phyloP scores from a whole-genome alignment of 2,329 filamentous ascomycete species.

The Thielaviopsis euricoi region DNA sequence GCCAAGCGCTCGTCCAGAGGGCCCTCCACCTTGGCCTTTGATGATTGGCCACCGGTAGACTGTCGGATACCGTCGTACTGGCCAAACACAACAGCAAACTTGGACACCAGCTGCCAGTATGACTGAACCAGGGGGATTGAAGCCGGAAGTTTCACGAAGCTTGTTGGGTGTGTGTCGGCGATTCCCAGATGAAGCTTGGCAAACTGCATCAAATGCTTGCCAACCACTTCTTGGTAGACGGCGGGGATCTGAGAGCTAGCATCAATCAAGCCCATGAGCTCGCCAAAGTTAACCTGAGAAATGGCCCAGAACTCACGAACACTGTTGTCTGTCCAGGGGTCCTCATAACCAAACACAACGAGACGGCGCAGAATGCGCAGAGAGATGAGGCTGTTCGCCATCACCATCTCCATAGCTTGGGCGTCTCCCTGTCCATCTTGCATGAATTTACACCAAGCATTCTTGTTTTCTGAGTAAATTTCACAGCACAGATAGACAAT shows the following conservation, averaged over 20 bases:
- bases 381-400: slow-evolving; percentile 61
- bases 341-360: slow-evolving; percentile 65
- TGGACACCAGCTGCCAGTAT: slow-evolving; percentile 71
- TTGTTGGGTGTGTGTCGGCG: slow-evolving; percentile 60
- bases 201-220: slow-evolving; percentile 77
- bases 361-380: slow-evolving; percentile 70
- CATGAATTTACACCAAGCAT: slow-evolving; percentile 49
- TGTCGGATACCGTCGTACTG: slow-evolving; percentile 40
- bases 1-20: slow-evolving; percentile 63
- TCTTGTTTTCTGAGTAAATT: slow-evolving; percentile 62
- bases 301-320: slow-evolving; percentile 69
- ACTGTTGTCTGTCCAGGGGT: slow-evolving; percentile 60
- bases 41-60: slow-evolving; percentile 21
- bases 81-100: slow-evolving; percentile 59
- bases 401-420: slow-evolving; percentile 40
- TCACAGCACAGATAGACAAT: slow-evolving; percentile 63
- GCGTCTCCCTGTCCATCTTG: slow-evolving; percentile 40
- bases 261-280: slow-evolving; percentile 50
- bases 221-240: slow-evolving; percentile 45
- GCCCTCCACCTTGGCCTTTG: slow-evolving; percentile 37
- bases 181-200: slow-evolving; percentile 85
- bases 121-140: slow-evolving; percentile 60
- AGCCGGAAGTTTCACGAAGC: slow-evolving; percentile 68
- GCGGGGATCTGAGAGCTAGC: slow-evolving; percentile 36
- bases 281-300: slow-evolving; percentile 61